Evolutionary conservation across 345 rosid species (phyloP), one percentile per base, ranked within the genome.

Genomic region (Arabidopsis arenosa): DNA sequence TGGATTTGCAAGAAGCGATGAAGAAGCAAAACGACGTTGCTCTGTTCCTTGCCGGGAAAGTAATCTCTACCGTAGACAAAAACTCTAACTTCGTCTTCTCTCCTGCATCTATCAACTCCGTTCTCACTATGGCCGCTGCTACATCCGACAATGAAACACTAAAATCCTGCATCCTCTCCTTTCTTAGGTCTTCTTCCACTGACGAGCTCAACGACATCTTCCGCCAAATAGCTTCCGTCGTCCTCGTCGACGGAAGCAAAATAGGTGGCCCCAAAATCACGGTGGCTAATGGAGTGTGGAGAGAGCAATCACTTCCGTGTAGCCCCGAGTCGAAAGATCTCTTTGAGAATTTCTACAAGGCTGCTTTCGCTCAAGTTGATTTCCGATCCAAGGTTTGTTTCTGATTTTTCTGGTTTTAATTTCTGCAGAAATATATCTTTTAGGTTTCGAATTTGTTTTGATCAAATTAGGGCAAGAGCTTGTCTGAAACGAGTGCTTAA

Each of bases 1-100:
- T 28, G 32, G 32, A 28, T 28, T 28, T 23, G 26, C 32, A 3
- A 3, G 32, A 28, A 28, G 32, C 4, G 32, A 58, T 59, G 56
- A 71, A 13, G 57, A 72, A 37, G 55, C 75, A 72, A 13, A 72
- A 60, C 59, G 68, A 59, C 36, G 58, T 17, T 4, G 75, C 75
- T 33, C 26, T 72, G 49, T 49, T 35, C 33, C 68, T 60, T 61
- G 8, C 75, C 1, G 49, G 2, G 57, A 47, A 72, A 59, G 75
- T 72, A 18, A 58, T 72, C 58, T 59, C 75, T 18, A 14, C 75
- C 23, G 17, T 28, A 5, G 43, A 53, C 5, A 10, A 1, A 60
- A 39, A 60, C 57, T 33, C 75, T 12, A 72, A 72, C 39, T 35
- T 61, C 26, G 75, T 72, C 17, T 61, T 45, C 66, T 72, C 75